phyloP scores from a whole-genome alignment of 345 rosid species.

The Iberis pinnata region DNA sequence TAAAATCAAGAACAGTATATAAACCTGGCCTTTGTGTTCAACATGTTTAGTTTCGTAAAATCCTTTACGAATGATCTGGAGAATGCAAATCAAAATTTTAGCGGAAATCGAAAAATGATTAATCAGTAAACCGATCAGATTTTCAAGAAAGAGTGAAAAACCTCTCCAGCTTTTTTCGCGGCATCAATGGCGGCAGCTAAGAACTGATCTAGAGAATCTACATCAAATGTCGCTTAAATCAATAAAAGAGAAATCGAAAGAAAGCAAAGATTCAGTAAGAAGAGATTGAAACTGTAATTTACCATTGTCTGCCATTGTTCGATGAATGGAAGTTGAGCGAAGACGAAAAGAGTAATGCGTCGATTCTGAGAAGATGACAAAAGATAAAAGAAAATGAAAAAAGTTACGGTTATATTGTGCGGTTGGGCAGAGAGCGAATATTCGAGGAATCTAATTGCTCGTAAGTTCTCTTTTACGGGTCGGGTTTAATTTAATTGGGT shows the following conservation, averaged over 20 bases:
- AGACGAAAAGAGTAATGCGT: slow-evolving; percentile 7
- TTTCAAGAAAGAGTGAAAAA: slow-evolving; percentile 4
- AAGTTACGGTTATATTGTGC: too few relatives aligned
- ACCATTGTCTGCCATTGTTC: slow-evolving; percentile 58
- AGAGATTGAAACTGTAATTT: background rate
- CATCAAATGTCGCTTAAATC: slow-evolving; percentile 3
- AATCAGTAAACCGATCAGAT: too few relatives aligned
- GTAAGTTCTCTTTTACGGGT: too few relatives aligned
- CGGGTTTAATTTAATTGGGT: too few relatives aligned
- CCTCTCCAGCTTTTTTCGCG: slow-evolving; percentile 85
- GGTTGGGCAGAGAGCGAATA: too few relatives aligned
- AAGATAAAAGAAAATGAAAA: too few relatives aligned
- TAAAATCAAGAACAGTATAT: background rate
- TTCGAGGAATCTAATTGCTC: too few relatives aligned
- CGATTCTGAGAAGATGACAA: too few relatives aligned
- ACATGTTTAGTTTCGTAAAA: slow-evolving; percentile 82
- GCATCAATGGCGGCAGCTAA: slow-evolving; percentile 76
- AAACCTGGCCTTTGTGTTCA: slow-evolving; percentile 90
- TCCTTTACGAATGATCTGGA: slow-evolving; percentile 66
- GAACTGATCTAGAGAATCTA: slow-evolving; percentile 53
- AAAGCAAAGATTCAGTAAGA: background rate
- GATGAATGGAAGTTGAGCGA: background rate
- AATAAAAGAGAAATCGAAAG: slow-evolving; percentile 8
- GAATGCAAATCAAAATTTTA: background rate
- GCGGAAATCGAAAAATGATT: too few relatives aligned